Percentiles rank a stretch among this genome's conserved stretches.
Evolutionary conservation across 805 yeast species (phyloP).

Genomic region (Yamadazyma endophytica): DNA sequence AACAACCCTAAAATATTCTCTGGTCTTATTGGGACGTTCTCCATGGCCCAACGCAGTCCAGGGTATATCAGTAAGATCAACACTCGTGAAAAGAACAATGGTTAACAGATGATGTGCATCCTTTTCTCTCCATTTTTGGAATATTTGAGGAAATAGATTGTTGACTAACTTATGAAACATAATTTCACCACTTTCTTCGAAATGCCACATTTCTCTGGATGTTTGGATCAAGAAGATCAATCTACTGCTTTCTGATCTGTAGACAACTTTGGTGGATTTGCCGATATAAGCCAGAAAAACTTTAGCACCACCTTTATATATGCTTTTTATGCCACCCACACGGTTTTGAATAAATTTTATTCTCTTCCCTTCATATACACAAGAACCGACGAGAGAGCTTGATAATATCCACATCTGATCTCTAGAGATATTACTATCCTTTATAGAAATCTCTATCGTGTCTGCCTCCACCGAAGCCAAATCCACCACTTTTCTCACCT

Average conservation of each 20-base stretch:
- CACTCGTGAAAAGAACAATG: slow-evolving; percentile 80
- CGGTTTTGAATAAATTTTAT: slow-evolving; percentile 58
- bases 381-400: slow-evolving; percentile 52
- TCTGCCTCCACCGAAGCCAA: slow-evolving; percentile 63
- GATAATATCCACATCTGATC: slow-evolving; percentile 93
- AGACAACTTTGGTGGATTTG: slow-evolving; percentile 70
- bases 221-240: slow-evolving; percentile 81
- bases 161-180: slow-evolving; percentile 89
- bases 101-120: slow-evolving; percentile 91
- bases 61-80: slow-evolving; percentile 52
- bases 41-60: slow-evolving; percentile 66
- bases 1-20: slow-evolving; percentile 86
- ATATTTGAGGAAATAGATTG: slow-evolving; percentile 85
- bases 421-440: slow-evolving; percentile 75
- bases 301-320: slow-evolving; percentile 65
- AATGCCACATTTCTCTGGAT: slow-evolving; percentile 96
- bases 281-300: slow-evolving; percentile 76
- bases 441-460: slow-evolving; percentile 73
- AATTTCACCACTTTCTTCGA: slow-evolving; percentile 94
- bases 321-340: slow-evolving; percentile 58
- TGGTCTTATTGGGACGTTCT: slow-evolving; percentile 60
- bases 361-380: slow-evolving; percentile 65
- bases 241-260: slow-evolving; percentile 87
- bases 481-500: slow-evolving; percentile 44
- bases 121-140: slow-evolving; percentile 79